Evolutionary conservation across 2,329 filamentous ascomycete species (phyloP), one percentile per base, ranked within the genome.

Genomic region (Trichoderma afroharzianum): DNA sequence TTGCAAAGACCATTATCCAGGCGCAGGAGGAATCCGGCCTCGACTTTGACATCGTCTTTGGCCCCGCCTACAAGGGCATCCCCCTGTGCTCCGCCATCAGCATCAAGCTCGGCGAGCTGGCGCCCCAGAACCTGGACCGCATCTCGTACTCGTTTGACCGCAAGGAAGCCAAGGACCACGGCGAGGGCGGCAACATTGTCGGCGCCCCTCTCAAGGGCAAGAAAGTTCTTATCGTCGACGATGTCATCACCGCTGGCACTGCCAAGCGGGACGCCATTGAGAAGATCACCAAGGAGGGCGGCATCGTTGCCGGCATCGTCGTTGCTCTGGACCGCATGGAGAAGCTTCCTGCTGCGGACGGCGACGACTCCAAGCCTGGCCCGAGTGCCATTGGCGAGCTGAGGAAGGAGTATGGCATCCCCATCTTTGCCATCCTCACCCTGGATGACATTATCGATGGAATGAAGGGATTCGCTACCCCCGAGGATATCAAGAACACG

Each of bases 1-100:
- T 95, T 82, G 95, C 95, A 57, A 82, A 87, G 75, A 86, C 89
- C 71, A 89, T 92, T 76, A 83, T 85, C 74, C 81, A 86, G 63
- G 83, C 85, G 24, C 81, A 83, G 76, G 76, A 81, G 58, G 78
- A 82, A 39, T 76, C 79, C 39, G 80, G 82, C 39, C 83, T 88
- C 59, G 82, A 87, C 36, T 91, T 97, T 81, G 95, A 98, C 80
- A 88, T 98, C 76, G 86, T 98, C 78, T 98, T 98, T 82, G 95
- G 89, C 18, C 95, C 96, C 3, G 95, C 96, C 11, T 99, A 98
- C 87, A 99, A 98, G 85, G 96, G 96, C 58, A 97, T 98, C 75
- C 94, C 95, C 1, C 88, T 98, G n/a, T 92, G 93, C 58, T 91
- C 92, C 18, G 88, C 93, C 3, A 91, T 94, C 18, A 87, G 91